phyloP scores from a whole-genome alignment of 2,329 filamentous ascomycete genomes.

The Domatiomyces globalis region DNA sequence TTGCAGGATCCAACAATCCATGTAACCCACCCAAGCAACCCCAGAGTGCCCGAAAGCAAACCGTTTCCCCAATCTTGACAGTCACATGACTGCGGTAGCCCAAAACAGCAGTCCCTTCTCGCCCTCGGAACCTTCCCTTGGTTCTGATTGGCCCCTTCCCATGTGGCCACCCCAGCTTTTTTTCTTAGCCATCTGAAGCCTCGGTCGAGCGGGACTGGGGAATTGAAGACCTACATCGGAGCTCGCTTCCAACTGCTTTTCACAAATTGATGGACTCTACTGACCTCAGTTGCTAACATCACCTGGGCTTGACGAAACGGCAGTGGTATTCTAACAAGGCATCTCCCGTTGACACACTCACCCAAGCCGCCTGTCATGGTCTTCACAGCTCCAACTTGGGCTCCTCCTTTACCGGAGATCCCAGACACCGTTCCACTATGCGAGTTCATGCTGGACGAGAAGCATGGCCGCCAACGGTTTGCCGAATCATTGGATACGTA shows the following conservation, averaged over 20 bases:
- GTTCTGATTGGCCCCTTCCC: neutral
- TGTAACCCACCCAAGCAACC: too few species aligned
- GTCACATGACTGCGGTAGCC: neutral
- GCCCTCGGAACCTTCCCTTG: neutral
- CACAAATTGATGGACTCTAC: too few species aligned
- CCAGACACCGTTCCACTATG: conserved; percentile 62
- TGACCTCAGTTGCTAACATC: too few species aligned
- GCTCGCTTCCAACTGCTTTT: too few species aligned
- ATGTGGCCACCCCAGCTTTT: neutral
- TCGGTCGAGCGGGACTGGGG: neutral
- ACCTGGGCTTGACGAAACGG: too few species aligned
- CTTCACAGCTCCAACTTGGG: conserved; percentile 29
- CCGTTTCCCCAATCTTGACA: neutral
- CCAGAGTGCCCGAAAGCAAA: too few species aligned
- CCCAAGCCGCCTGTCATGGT: conserved; percentile 27
- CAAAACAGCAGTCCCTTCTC: neutral
- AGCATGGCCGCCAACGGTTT: conserved; percentile 51
- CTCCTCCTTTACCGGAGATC: conserved; percentile 36
- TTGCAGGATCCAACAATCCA: too few species aligned
- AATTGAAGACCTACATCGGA: too few species aligned
- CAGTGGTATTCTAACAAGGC: neutral
- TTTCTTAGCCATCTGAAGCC: neutral
- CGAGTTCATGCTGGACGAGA: conserved; percentile 64
- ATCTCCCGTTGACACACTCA: neutral
- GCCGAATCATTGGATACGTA: conserved; percentile 54